Conservation (phyloP, 164 flowering plant genomes). For the Nelumbo lutea region DNA sequence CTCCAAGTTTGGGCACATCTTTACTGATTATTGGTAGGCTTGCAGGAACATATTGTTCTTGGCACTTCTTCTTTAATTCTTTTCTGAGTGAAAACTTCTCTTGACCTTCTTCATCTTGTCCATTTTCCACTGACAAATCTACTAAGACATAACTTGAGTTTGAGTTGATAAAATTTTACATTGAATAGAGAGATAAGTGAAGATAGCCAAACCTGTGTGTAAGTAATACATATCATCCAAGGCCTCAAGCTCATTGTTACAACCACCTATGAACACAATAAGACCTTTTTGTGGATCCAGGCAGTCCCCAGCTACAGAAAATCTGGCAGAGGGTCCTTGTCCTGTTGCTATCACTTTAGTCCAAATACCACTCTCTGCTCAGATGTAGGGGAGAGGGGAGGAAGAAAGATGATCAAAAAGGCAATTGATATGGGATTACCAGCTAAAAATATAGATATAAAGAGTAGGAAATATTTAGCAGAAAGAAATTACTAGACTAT, state of each 20-base stretch:
- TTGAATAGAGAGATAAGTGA: conserved; percentile 4
- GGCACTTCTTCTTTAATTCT: conserved; percentile 82
- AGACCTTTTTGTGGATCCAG: conserved; percentile 59
- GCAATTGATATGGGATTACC: background rate
- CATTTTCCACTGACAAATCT: conserved; percentile 53
- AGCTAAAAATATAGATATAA: background rate
- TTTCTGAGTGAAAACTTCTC: conserved; percentile 81
- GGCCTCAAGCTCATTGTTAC: conserved; percentile 84
- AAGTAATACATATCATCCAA: conserved; percentile 86
- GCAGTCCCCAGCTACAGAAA: conserved; percentile 86
- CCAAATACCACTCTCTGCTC: conserved; percentile 75
- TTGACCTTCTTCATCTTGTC: conserved; percentile 44
- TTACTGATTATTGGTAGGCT: conserved; percentile 27
- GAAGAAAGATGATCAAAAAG: background rate
- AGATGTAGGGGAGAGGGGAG: background rate
- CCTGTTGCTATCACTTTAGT: conserved; percentile 57
- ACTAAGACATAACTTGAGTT: conserved; percentile 15
- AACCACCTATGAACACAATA: conserved; percentile 85
- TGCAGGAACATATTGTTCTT: conserved; percentile 43
- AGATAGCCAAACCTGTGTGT: conserved; percentile 61
- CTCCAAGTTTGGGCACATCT: conserved; percentile 13
- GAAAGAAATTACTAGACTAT: background rate
- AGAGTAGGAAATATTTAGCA: background rate
- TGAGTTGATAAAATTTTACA: background rate
- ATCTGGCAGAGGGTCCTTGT: conserved; percentile 85